Percentiles rank a stretch among this genome's conserved stretches.
phyloP scores from a whole-genome alignment of 805 yeast genomes.

The Candida boidinii region DNA sequence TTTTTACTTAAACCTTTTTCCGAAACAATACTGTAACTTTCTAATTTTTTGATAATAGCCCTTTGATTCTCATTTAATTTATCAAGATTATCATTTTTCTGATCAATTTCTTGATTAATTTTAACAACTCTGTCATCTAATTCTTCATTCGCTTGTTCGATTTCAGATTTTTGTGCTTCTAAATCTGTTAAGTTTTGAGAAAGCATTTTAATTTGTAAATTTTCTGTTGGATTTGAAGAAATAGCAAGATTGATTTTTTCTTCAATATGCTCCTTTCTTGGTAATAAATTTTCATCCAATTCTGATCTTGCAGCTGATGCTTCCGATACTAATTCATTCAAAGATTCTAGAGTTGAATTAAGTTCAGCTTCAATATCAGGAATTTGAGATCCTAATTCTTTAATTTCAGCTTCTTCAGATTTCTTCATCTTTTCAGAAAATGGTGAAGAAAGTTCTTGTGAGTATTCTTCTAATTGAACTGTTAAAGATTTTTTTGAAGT shows the following conservation, averaged over 20 bases:
- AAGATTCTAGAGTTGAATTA: slow-evolving; percentile 27
- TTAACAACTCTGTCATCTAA: slow-evolving; percentile 22
- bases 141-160: slow-evolving; percentile 21
- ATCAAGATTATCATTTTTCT: slow-evolving; percentile 30
- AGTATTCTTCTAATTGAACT: slow-evolving; percentile 33
- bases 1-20: slow-evolving; percentile 61
- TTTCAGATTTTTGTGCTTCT: slow-evolving; percentile 2
- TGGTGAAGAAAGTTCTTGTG: slow-evolving; percentile 40
- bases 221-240: slow-evolving; percentile 1
- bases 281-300: slow-evolving; percentile 46
- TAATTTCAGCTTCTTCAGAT: slow-evolving; percentile 38
- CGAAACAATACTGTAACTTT: slow-evolving; percentile 49
- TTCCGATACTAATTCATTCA: slow-evolving; percentile 38
- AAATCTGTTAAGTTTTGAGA: slow-evolving; percentile 1
- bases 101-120: slow-evolving; percentile 22
- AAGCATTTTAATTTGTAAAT: slow-evolving; percentile 6
- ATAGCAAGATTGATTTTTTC: slow-evolving; percentile 14
- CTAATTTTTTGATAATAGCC: slow-evolving; percentile 43
- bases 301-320: slow-evolving; percentile 44
- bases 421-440: slow-evolving; percentile 45
- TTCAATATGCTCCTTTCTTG: slow-evolving; percentile 35
- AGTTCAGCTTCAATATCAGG: slow-evolving; percentile 31
- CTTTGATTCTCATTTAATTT: slow-evolving; percentile 52
- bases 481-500: slow-evolving; percentile 25
- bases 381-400: slow-evolving; percentile 26